phyloP scores from a whole-genome alignment of 2,329 filamentous ascomycete species.

The Xylariomycetidae sp. region DNA sequence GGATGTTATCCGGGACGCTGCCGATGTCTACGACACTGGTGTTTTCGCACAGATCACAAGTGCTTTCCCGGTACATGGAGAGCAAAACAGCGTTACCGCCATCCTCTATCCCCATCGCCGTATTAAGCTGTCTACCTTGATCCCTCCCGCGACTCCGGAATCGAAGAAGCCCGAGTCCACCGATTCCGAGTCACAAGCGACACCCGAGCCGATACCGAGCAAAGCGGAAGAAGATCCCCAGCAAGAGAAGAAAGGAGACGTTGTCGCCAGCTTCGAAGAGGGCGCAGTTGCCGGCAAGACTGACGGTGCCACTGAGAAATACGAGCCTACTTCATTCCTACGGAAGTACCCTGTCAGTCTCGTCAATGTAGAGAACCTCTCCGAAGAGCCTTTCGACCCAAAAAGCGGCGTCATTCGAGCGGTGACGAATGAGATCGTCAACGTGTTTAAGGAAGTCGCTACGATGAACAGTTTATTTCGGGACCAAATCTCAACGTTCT shows the following conservation, averaged over 20 bases:
- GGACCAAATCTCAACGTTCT: conserved; percentile 95
- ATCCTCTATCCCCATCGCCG: conserved; percentile 94
- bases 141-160: conserved; percentile 58
- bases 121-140: conserved; percentile 80
- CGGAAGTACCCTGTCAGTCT: conserved; percentile 88
- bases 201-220: conserved; percentile 54
- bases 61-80: conserved; percentile 83
- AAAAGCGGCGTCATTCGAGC: conserved; percentile 86
- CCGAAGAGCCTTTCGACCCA: conserved; percentile 82
- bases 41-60: conserved; percentile 98
- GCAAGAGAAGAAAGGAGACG: conserved; percentile 77
- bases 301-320: conserved; percentile 48
- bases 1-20: conserved; percentile 82
- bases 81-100: conserved; percentile 79
- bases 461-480: conserved; percentile 90
- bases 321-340: conserved; percentile 86
- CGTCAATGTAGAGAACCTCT: conserved; percentile 90
- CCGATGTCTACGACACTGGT: conserved; percentile 92
- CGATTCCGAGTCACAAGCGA: conserved; percentile 40
- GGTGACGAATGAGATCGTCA: conserved; percentile 95
- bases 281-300: conserved; percentile 55
- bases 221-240: conserved; percentile 49
- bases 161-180: conserved; percentile 44
- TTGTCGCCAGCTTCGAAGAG: conserved; percentile 96
- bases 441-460: conserved; percentile 96